Evolutionary conservation across 2,329 filamentous ascomycete genomes (phyloP).

Genomic region (Diplodia mutila): DNA sequence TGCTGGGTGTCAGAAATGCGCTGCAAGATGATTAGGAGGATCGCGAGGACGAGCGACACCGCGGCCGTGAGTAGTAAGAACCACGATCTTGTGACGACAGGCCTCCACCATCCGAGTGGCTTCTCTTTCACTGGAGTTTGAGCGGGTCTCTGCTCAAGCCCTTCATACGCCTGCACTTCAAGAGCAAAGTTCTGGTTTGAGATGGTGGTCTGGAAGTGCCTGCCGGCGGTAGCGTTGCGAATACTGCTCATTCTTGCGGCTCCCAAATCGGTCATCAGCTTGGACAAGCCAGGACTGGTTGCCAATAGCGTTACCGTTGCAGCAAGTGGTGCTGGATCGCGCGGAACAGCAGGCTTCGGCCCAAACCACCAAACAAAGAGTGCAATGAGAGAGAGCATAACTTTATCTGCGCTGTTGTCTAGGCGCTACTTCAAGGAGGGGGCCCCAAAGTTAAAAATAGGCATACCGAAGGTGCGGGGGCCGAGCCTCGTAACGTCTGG

Average conservation of each 20-base stretch:
- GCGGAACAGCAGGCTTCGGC: background rate
- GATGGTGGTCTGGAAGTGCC: background rate
- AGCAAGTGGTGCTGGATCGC: background rate
- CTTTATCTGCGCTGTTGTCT: no score
- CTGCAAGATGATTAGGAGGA: background rate
- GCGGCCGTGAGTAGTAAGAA: background rate
- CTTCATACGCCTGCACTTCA: background rate
- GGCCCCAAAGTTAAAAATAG: no score
- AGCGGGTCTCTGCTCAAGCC: background rate
- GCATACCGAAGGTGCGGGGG: no score
- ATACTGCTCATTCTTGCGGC: background rate
- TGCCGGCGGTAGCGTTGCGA: background rate
- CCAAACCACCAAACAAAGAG: slow-evolving; percentile 1
- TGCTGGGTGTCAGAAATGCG: background rate
- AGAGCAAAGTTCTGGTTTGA: background rate
- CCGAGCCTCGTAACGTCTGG: no score
- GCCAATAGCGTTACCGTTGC: background rate
- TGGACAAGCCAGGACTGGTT: background rate
- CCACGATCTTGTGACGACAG: background rate
- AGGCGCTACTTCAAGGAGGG: no score
- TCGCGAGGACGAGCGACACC: background rate
- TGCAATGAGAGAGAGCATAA: no score
- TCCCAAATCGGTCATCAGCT: background rate
- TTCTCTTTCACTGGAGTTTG: background rate
- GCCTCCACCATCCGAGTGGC: background rate